Percentiles rank a stretch among this genome's conserved stretches.
Conservation (phyloP, 2,329 filamentous ascomycete genomes). For the Rhexocercosporidium sp. region DNA sequence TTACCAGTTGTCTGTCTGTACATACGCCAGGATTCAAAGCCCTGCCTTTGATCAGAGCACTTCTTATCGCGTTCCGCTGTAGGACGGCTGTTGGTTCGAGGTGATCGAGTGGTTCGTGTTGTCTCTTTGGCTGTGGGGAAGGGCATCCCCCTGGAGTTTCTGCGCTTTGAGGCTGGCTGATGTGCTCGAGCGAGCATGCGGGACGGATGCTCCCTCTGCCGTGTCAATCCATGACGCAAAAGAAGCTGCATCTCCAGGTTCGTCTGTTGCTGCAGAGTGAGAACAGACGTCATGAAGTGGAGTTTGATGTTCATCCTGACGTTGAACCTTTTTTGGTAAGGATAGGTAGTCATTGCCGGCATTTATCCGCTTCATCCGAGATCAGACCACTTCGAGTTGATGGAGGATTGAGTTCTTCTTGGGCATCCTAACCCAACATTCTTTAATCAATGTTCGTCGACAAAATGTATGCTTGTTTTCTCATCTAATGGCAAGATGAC, state of each 20-base stretch:
- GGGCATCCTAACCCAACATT: too few species aligned
- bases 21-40: slow-evolving; percentile 14
- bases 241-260: background rate
- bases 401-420: too few species aligned
- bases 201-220: background rate
- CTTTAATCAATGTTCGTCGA: too few species aligned
- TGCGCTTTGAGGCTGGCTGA: slow-evolving; percentile 12
- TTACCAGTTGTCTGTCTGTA: slow-evolving; percentile 11
- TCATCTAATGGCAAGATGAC: too few species aligned
- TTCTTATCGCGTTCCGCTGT: background rate
- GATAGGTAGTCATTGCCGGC: too few species aligned
- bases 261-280: background rate
- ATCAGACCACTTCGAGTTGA: too few species aligned
- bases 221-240: background rate
- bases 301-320: background rate
- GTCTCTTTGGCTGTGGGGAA: slow-evolving; percentile 4
- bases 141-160: slow-evolving; percentile 5
- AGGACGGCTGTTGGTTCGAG: background rate
- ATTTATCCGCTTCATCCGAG: too few species aligned
- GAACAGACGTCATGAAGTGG: background rate
- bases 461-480: too few species aligned
- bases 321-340: too few species aligned
- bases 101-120: background rate
- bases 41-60: slow-evolving; percentile 2
- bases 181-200: background rate